phyloP scores from a whole-genome alignment of 768 basidiomycete species.

The Calvatia gigantea region DNA sequence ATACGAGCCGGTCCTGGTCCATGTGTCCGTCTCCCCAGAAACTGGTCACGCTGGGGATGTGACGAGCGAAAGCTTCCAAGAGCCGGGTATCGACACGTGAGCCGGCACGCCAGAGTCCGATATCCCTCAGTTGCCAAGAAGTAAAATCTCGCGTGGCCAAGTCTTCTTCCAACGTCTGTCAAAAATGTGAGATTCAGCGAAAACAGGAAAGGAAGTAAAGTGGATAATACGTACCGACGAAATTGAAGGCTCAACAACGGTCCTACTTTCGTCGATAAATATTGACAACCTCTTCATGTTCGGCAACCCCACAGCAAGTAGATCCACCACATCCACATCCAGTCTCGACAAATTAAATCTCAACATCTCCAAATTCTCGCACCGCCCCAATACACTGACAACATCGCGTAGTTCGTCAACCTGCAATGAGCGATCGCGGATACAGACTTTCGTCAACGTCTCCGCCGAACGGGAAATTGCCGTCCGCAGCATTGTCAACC shows the following conservation, averaged over 20 bases:
- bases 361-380: constrained; percentile 24
- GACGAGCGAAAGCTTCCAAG: constrained; percentile 25
- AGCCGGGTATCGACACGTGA: constrained; percentile 25
- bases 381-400: constrained; percentile 21
- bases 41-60: constrained; percentile 32
- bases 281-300: constrained; percentile 27
- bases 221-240: constrained; percentile 9
- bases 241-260: constrained; percentile 10
- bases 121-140: constrained; percentile 33
- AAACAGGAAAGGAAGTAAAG: constrained; percentile 3
- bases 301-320: constrained; percentile 28
- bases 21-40: constrained; percentile 29
- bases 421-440: constrained; percentile 39
- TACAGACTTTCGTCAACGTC: constrained; percentile 30
- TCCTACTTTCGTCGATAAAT: constrained; percentile 24
- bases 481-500: constrained; percentile 30
- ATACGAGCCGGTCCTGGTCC: background rate
- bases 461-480: constrained; percentile 28
- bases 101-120: constrained; percentile 35
- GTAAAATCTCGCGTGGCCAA: constrained; percentile 25
- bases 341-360: constrained; percentile 32
- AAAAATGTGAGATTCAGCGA: background rate
- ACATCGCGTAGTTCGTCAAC: constrained; percentile 27
- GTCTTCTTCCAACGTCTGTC: constrained; percentile 23
- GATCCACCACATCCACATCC: constrained; percentile 29